These are phyloP conservation scores for Beauveria brongniartii DNA, from an alignment of 2,329 filamentous ascomycete species.

Conservation along the genomic window DNA sequence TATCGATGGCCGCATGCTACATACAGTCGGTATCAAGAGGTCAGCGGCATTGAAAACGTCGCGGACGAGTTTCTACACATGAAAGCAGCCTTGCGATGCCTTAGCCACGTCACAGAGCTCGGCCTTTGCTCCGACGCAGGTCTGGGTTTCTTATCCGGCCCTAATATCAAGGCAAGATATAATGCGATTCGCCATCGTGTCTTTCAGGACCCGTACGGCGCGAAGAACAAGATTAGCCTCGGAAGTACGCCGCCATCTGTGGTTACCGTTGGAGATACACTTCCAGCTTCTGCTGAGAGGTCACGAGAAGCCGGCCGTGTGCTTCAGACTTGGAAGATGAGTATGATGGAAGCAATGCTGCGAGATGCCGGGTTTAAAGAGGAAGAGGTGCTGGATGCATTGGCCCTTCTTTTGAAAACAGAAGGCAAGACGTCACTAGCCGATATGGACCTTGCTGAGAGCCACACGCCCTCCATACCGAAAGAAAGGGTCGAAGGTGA, in stretches of 20 bases:
- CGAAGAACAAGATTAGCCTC: conserved; percentile 9
- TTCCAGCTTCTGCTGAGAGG: not conserved
- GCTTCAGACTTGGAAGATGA: conserved; percentile 22
- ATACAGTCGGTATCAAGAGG: conserved; percentile 50
- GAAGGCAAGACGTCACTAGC: conserved; percentile 22
- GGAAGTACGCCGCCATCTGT: not conserved
- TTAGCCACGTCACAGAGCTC: conserved; percentile 51
- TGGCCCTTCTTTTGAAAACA: conserved; percentile 27
- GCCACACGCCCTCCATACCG: conserved; percentile 10
- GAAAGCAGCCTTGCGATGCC: conserved; percentile 50
- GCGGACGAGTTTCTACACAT: conserved; percentile 56
- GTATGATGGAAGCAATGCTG: conserved; percentile 29
- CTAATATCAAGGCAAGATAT: conserved; percentile 45
- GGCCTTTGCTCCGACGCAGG: conserved; percentile 60
- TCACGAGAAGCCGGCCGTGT: conserved; percentile 13
- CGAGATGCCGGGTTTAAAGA: conserved; percentile 27
- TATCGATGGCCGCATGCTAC: conserved; percentile 56
- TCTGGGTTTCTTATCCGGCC: conserved; percentile 57
- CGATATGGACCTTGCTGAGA: conserved; percentile 27
- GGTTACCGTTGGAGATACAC: conserved; percentile 8
- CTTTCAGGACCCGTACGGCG: conserved; percentile 25
- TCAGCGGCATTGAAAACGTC: conserved; percentile 52
- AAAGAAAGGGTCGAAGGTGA: not conserved
- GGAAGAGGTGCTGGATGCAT: conserved; percentile 24
- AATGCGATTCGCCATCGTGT: conserved; percentile 27